Evolutionary conservation across 495 filamentous ascomycete genomes (phyloP).

Genomic region (Chlorociboria aeruginascens): DNA sequence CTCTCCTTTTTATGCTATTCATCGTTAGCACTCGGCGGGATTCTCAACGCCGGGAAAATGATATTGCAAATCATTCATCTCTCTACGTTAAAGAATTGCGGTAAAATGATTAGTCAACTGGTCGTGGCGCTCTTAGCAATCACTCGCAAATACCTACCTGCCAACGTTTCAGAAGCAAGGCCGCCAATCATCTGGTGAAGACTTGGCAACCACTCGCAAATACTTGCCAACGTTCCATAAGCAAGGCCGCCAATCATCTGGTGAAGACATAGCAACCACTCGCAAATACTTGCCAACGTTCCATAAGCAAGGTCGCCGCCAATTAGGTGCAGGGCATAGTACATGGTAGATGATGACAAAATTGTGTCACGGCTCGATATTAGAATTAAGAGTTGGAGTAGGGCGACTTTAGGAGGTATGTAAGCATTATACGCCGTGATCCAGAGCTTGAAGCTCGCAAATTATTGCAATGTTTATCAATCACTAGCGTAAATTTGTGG

Average conservation of each 20-base stretch:
- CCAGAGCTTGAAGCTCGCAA: too few species aligned
- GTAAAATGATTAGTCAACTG: neutral
- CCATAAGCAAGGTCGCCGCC: slow-evolving; percentile 1
- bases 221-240: slow-evolving; percentile 2
- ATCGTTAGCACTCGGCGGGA: neutral
- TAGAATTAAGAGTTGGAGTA: too few species aligned
- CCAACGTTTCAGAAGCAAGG: neutral
- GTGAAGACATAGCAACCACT: neutral
- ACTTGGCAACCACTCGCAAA: neutral
- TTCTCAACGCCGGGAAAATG: neutral
- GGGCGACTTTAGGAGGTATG: too few species aligned
- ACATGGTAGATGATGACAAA: too few species aligned
- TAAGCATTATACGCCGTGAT: too few species aligned
- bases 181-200: neutral
- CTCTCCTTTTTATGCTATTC: neutral
- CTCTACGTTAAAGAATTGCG: neutral
- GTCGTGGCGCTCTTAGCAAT: too few species aligned
- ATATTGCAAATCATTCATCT: neutral
- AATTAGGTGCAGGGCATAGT: neutral
- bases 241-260: neutral
- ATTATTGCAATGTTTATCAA: too few species aligned
- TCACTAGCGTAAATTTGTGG: too few species aligned
- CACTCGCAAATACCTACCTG: slow-evolving; percentile 1
- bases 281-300: slow-evolving; percentile 2
- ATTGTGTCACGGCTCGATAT: too few species aligned